phyloP scores from a whole-genome alignment of 495 filamentous ascomycete genomes.

The Pseudomonodictys pantanalensis region DNA sequence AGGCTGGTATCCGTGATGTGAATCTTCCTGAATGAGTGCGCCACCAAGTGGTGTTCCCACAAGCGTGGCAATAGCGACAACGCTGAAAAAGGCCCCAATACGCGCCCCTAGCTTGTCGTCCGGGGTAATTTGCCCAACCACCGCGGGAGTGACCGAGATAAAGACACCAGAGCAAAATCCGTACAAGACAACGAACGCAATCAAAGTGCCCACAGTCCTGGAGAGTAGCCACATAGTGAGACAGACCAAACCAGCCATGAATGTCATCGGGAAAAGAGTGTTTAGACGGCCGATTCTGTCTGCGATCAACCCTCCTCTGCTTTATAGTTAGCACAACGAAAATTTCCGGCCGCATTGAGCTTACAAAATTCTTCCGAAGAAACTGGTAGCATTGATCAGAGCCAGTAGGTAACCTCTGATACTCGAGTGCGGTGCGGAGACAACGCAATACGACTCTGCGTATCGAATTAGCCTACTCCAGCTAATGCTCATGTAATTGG shows the following conservation, averaged over 20 bases:
- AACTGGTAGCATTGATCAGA: neutral
- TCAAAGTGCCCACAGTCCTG: neutral
- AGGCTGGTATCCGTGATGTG: neutral
- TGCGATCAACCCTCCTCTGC: conserved; percentile 1
- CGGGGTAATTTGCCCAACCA: conserved; percentile 4
- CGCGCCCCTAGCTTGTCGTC: conserved; percentile 7
- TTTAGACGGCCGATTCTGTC: conserved; percentile 6
- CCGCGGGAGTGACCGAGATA: neutral
- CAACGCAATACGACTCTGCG: neutral
- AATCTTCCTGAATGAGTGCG: neutral
- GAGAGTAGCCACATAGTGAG: conserved; percentile 3
- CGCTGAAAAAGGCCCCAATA: conserved; percentile 8
- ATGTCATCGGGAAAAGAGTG: neutral
- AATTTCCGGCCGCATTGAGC: neutral
- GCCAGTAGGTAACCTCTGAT: neutral
- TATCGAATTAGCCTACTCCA: neutral
- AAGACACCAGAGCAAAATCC: conserved; percentile 4
- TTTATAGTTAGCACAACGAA: neutral
- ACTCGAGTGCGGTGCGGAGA: neutral
- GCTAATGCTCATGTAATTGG: neutral
- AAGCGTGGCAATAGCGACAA: neutral
- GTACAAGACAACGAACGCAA: neutral
- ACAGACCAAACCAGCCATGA: neutral
- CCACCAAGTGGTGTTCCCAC: conserved; percentile 8
- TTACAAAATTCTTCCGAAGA: conserved; percentile 6